Evolutionary conservation across 2,329 filamentous ascomycete species (phyloP).

Genomic region (Talaromyces verruculosus): DNA sequence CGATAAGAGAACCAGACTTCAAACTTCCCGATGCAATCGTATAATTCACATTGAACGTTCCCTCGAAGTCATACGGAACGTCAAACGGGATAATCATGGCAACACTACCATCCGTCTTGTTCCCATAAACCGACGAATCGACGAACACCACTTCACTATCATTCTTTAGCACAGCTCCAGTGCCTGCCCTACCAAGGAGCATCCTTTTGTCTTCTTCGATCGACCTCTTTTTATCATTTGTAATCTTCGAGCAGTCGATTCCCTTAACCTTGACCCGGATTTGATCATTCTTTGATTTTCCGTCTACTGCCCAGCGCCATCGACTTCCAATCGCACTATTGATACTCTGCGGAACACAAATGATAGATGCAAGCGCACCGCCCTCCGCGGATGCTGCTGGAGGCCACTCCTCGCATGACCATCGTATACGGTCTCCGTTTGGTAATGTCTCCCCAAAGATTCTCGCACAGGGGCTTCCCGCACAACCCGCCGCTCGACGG

Average conservation of each 20-base stretch:
- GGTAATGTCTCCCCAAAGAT: not conserved
- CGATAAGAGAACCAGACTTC: not conserved
- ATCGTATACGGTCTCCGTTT: not conserved
- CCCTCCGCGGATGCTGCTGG: not conserved
- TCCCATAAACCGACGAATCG: not conserved
- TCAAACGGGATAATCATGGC: not conserved
- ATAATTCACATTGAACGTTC: not conserved
- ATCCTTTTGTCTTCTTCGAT: not conserved
- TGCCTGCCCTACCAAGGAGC: not conserved
- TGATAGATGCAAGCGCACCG: not conserved
- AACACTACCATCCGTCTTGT: not conserved
- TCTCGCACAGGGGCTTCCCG: not conserved
- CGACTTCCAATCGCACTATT: not conserved
- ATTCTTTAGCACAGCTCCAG: not conserved
- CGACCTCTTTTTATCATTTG: not conserved
- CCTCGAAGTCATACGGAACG: not conserved
- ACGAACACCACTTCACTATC: not conserved
- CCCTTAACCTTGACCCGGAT: not conserved
- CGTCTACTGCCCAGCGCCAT: not conserved
- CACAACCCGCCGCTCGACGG: not conserved
- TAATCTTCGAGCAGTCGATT: not conserved
- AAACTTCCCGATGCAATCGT: not conserved
- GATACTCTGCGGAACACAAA: not conserved
- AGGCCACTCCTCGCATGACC: not conserved
- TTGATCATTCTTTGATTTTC: not conserved